These are phyloP conservation scores for Soucietia sequanensis DNA, from an alignment of 805 yeast genomes.

Conservation along the genomic window DNA sequence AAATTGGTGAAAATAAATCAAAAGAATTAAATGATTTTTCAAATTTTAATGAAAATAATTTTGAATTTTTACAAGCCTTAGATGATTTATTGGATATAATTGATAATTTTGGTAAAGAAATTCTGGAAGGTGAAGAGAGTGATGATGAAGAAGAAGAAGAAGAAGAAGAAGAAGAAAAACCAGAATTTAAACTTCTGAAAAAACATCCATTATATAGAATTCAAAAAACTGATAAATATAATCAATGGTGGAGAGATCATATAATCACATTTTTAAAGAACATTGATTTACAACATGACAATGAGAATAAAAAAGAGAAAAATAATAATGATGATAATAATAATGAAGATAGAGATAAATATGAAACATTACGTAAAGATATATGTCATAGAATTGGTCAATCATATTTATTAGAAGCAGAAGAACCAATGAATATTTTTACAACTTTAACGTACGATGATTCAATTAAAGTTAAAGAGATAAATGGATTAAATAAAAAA, in stretches of 20 bases:
- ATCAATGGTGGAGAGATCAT: slow-evolving; percentile 56
- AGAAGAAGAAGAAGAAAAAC: slow-evolving; percentile 37
- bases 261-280: slow-evolving; percentile 30
- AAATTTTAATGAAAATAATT: slow-evolving; percentile 39
- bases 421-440: slow-evolving; percentile 53
- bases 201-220: slow-evolving; percentile 57
- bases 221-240: slow-evolving; percentile 42
- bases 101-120: slow-evolving; percentile 60
- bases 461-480: slow-evolving; percentile 28
- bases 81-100: slow-evolving; percentile 71
- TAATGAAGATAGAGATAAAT: slow-evolving; percentile 1
- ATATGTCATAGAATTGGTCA: slow-evolving; percentile 59
- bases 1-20: slow-evolving; percentile 36
- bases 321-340: slow-evolving; percentile 12
- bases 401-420: slow-evolving; percentile 62
- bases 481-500: slow-evolving; percentile 34
- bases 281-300: slow-evolving; percentile 18
- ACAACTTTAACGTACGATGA: slow-evolving; percentile 60
- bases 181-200: too few relatives aligned
- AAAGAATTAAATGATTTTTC: slow-evolving; percentile 20
- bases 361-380: slow-evolving; percentile 29
- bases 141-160: slow-evolving; percentile 20
- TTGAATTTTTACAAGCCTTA: slow-evolving; percentile 54
- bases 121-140: slow-evolving; percentile 29
- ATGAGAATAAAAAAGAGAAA: slow-evolving; percentile 1